These are phyloP conservation scores for Rhizophora apiculata DNA, from an alignment of 345 rosid species.

Conservation along the genomic window DNA sequence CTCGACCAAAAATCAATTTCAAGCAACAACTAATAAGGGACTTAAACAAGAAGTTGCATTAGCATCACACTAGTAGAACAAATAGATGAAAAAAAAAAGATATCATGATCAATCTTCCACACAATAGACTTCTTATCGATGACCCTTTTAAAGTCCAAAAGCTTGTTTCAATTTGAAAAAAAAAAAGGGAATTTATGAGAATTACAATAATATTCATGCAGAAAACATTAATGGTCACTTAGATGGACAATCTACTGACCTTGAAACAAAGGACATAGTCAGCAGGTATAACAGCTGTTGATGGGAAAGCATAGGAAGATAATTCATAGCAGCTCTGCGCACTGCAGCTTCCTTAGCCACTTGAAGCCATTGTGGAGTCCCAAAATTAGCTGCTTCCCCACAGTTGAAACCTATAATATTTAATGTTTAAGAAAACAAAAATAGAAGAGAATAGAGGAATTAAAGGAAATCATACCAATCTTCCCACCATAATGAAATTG, in stretches of 20 bases:
- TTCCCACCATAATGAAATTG: background rate
- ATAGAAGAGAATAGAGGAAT: slow-evolving; percentile 3
- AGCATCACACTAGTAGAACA: no score
- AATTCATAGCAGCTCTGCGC: slow-evolving; percentile 99
- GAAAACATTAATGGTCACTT: slow-evolving; percentile 12
- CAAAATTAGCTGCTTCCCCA: slow-evolving; percentile 99
- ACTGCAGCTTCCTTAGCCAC: slow-evolving; percentile 98
- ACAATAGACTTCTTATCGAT: background rate
- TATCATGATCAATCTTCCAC: background rate
- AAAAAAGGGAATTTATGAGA: background rate
- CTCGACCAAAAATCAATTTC: no score
- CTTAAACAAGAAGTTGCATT: no score
- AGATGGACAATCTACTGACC: slow-evolving; percentile 44
- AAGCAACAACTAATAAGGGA: no score
- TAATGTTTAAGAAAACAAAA: background rate
- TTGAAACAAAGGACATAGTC: slow-evolving; percentile 95
- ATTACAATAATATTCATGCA: background rate
- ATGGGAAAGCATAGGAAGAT: slow-evolving; percentile 99
- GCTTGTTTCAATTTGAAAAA: background rate
- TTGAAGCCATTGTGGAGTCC: slow-evolving; percentile 95
- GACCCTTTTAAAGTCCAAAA: slow-evolving; percentile 5
- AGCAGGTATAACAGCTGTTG: slow-evolving; percentile 91
- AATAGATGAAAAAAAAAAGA: no score
- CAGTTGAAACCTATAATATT: slow-evolving; percentile 78
- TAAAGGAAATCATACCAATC: background rate